Base-by-base conservation (phyloP, 306 rosid species). In the Inga oerstediana region DNA sequence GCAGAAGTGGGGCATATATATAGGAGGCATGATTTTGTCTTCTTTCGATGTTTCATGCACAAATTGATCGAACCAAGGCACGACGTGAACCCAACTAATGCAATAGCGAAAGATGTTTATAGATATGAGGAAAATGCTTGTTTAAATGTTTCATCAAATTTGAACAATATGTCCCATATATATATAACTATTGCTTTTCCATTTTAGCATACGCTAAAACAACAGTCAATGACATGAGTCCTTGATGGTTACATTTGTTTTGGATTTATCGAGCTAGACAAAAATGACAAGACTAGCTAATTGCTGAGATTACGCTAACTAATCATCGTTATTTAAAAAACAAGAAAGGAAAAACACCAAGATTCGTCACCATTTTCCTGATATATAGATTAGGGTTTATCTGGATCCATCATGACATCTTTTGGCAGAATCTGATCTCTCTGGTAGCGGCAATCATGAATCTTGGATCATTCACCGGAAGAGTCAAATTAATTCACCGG, bases 231-330 rank as follows among this genome's bases (percentile, higher is more conserved):
- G 15, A 76, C 64, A 80, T 49, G 51, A 76, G 45, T 46, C 52
- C 1, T 44, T 3, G 35, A 69, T 71, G 27, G 19, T 10, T 46
- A 56, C 10, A 68, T 80, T 69, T 46, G 64, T 12, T 54, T 80
- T 49, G 66, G 45, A 62, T 30, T 51, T 27, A 69, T 80, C 70
- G 35, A 59, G 20, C 16, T 39, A 32, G 82, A 80, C 84, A 76
- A 76, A 80, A 81, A 49, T 20, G 64, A 27, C 9, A 24, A 24
- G 69, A 19, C 54, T 61, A 39, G 43, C 43, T 6, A 24, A 64
- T 72, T 10, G 72, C 83, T 16, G 46, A 64, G 54, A 62, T 83
- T 43, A 61, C 68, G 66, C 79, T 16, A 35, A 78, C 10, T 13
- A 65, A 65, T 13, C 43, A 32, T 65, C 71, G 19, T 34, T 14